Evolutionary conservation across 2,329 filamentous ascomycete species (phyloP), one percentile per base, ranked within the genome.

Genomic region (Colletotrichum kahawae): DNA sequence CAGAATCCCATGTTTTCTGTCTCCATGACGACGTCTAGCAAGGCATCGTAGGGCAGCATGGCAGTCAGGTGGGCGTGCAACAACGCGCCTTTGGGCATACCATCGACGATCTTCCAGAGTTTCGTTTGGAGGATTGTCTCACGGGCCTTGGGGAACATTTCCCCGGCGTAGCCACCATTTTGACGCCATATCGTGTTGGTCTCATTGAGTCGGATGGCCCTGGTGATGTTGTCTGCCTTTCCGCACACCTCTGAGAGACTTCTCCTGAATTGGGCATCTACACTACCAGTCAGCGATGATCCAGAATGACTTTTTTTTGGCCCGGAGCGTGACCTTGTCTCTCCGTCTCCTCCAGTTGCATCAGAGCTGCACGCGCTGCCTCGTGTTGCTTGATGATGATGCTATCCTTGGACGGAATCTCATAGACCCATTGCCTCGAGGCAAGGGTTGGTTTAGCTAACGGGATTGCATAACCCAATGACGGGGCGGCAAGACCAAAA

Each of bases 61-160:
- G 96, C 95, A 83, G 97, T 95, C 81, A 97, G 87, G 83, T 98
- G 96, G 57, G 95, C 95, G 85, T 98, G 96, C 75, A 98, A 85
- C 34, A 98, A 87, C 10, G 93, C 90, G 14, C 96, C 97, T 83
- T 98, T 98, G 33, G 96, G 96, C 94, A 98, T 95, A 77, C 88
- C 90, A 74, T 93, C 91, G 18, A 98, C 90, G 79, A 98, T 97
- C 77, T 92, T 90, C 95, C 95, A 98, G 29, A 98, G 88, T 80
- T 92, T 92, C 16, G 95, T 98, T 78, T 89, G 88, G 84, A 98
- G 95, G 92, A 98, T 97, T 48, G 92, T 91, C n/a, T 92, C 90
- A 83, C 95, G 96, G 79, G 95, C 95, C 43, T 96, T 89, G 43
- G 91, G 93, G 84, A 98, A 98, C 94, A 98, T 97, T 93, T 98